Base-by-base conservation (phyloP, 441 rosid genomes). In the Aquilaria agallochum region DNA sequence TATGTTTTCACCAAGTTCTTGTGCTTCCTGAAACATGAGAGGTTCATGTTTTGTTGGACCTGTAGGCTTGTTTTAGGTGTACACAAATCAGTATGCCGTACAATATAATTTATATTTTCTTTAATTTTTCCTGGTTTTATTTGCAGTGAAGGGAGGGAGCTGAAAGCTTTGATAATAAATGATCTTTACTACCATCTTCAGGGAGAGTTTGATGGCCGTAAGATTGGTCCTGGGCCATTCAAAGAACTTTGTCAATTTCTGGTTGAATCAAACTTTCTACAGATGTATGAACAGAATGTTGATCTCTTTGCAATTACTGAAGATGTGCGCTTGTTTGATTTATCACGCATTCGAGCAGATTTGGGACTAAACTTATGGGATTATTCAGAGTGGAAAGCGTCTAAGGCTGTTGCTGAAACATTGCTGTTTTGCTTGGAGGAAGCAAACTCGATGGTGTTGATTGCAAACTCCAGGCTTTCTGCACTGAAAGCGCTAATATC, bases 121-220 rank as follows among this genome's bases (percentile, higher is more conserved):
- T 63, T 36, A 40, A 49, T 13, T 42, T 20, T 32, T 54, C 31
- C 10, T 31, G 31, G 36, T 50, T 76, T 68, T 74, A 33, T 67
- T 71, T 75, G 68, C 85, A 89, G 98, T 75, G 85, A 83, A 72
- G 93, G 89, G 51, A 83, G 79, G 71, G 91, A 88, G 74, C 65
- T 85, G 68, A 81, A 74, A 72, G 68, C 63, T 69, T 72, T 89
- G 57, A 77, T 95, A 71, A 81, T 92, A 69, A 85, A 63, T 40
- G 97, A 88, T 69, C 85, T 95, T 51, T 92, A 76, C 62, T 90
- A 86, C 80, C 98, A 88, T 70, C 76, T 95, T 11, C 86, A 80
- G 75, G 99, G 99, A 69, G 92, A 89, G 76, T 82, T 89, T 75
- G 90, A 83, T 75, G 97, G 96, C 71, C 96, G 94, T 74, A 72